Evolutionary conservation across 495 filamentous ascomycete species (phyloP).

Genomic region (Friedmanniomyces simplex): DNA sequence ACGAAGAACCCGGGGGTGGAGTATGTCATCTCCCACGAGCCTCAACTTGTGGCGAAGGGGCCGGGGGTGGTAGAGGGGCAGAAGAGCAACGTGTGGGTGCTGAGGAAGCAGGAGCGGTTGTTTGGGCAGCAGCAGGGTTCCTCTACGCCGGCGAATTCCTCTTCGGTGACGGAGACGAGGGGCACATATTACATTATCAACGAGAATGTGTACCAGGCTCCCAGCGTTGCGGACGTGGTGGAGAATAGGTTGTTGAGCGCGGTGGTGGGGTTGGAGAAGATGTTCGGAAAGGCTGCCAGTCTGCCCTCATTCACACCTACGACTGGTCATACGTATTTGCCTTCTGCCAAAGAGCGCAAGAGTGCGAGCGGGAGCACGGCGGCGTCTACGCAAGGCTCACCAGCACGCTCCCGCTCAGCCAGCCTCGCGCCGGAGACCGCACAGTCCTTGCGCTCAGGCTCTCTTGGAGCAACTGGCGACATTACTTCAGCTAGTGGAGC

Average conservation of each 20-base stretch:
- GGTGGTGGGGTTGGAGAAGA: conserved; percentile 45
- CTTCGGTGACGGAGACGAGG: conserved; percentile 61
- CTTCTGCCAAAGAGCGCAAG: conserved; percentile 25
- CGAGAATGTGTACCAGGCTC: conserved; percentile 83
- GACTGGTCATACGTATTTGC: conserved; percentile 63
- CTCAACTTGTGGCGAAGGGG: conserved; percentile 36
- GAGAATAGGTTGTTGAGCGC: conserved; percentile 59
- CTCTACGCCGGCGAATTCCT: conserved; percentile 16
- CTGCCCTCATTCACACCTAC: conserved; percentile 65
- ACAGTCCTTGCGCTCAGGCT: conserved; percentile 17
- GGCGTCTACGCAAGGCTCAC: conserved; percentile 44
- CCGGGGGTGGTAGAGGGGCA: conserved; percentile 40
- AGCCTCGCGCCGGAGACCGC: conserved; percentile 9
- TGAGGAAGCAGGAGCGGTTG: conserved; percentile 66
- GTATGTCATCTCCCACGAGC: conserved; percentile 31
- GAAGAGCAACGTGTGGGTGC: conserved; percentile 71
- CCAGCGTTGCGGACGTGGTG: conserved; percentile 65
- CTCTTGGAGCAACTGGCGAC: not conserved
- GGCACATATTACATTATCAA: conserved; percentile 77
- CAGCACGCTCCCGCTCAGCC: conserved; percentile 8
- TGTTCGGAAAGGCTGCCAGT: conserved; percentile 50
- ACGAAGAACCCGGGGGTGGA: conserved; percentile 62
- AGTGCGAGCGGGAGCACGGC: not conserved
- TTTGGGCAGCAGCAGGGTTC: not conserved
- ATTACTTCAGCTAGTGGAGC: not conserved